A percentile compares a stretch with the other conserved stretches of the same genome.
These are phyloP conservation scores for Trichoderma virens DNA, from an alignment of 495 filamentous ascomycete genomes.

Conservation along the genomic window DNA sequence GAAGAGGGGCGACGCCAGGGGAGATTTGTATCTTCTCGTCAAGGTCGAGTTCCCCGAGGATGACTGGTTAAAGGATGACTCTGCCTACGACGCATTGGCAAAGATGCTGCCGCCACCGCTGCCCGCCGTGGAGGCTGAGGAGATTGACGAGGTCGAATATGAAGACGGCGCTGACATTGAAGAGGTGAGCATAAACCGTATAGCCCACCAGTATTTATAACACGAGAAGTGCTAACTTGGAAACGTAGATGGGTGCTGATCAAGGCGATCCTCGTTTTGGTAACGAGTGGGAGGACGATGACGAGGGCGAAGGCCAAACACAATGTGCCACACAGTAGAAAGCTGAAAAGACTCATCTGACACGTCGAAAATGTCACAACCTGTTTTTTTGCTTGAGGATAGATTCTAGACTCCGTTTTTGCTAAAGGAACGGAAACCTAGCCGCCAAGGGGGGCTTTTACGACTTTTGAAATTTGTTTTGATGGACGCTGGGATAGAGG, in stretches of 20 bases:
- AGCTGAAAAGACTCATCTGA: not conserved
- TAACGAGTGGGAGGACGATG: constrained; percentile 74
- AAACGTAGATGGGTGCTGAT: constrained; percentile 49
- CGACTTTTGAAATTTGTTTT: not conserved
- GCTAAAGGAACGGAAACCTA: not conserved
- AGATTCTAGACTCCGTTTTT: not conserved
- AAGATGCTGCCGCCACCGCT: constrained; percentile 62
- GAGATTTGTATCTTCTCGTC: constrained; percentile 80
- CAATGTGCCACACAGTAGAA: constrained; percentile 85
- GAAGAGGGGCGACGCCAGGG: constrained; percentile 74
- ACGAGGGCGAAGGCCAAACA: constrained; percentile 39
- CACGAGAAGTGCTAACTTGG: not conserved
- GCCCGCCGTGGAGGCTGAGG: constrained; percentile 54
- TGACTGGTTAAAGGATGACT: constrained; percentile 68
- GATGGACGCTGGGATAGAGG: not conserved
- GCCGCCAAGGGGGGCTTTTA: not conserved
- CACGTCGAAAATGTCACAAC: not conserved
- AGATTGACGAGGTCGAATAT: constrained; percentile 80
- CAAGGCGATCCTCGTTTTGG: constrained; percentile 61
- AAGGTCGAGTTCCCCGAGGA: constrained; percentile 84
- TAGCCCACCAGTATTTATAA: not conserved
- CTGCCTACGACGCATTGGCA: constrained; percentile 55
- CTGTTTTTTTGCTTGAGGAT: not conserved
- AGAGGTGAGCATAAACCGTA: constrained; percentile 45
- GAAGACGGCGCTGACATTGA: constrained; percentile 74